phyloP scores from a whole-genome alignment of 257 asterid species.

The Hygrophila difformis region DNA sequence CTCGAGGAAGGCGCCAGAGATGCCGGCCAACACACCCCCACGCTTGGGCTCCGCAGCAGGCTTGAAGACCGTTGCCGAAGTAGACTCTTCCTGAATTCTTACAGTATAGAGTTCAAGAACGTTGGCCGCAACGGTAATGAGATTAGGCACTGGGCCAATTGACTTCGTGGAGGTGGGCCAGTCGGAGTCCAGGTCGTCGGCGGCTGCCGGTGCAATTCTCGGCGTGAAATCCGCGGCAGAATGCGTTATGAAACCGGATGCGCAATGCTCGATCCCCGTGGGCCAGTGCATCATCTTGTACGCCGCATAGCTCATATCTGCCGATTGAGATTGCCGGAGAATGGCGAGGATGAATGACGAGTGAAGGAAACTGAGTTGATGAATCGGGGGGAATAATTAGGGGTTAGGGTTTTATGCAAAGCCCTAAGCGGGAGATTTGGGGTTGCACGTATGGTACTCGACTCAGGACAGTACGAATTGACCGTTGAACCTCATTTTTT shows the following conservation, averaged over 20 bases:
- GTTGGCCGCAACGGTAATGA: constrained; percentile 66
- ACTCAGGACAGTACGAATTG: neutral
- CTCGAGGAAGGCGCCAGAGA: constrained; percentile 77
- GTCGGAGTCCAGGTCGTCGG: constrained; percentile 75
- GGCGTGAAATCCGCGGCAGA: constrained; percentile 53
- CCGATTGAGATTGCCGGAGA: neutral
- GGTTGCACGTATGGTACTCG: too few species aligned
- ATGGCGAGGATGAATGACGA: constrained; percentile 1
- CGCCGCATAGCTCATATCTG: constrained; percentile 82
- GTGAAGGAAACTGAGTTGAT: constrained; percentile 1
- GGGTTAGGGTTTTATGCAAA: constrained; percentile 27
- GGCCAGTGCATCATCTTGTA: constrained; percentile 86
- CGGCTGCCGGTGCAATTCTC: constrained; percentile 32
- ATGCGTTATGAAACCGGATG: constrained; percentile 77
- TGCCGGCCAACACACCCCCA: constrained; percentile 76
- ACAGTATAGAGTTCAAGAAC: constrained; percentile 66
- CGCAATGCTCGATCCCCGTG: constrained; percentile 85
- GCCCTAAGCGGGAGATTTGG: constrained; percentile 21
- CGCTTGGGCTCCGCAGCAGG: constrained; percentile 49
- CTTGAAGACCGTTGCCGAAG: constrained; percentile 35
- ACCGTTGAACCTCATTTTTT: neutral
- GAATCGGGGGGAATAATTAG: neutral
- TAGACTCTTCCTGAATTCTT: constrained; percentile 55
- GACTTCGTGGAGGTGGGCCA: constrained; percentile 53
- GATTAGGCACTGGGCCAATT: constrained; percentile 70